Conservation (phyloP, 352 stramenopile species). For the Phytophthora litchii region DNA sequence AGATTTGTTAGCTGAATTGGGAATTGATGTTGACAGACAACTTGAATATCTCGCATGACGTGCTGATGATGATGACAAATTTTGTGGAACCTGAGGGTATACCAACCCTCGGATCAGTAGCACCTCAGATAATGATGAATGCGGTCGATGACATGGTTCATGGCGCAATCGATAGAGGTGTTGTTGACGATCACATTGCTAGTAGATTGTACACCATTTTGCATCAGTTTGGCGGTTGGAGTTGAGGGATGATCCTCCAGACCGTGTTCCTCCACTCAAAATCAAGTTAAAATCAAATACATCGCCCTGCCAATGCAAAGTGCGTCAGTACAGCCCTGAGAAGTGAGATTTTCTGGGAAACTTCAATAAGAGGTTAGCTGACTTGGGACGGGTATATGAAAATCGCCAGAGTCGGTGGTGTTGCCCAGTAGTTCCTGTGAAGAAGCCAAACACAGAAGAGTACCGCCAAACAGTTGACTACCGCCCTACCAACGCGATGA, state of each 20-base stretch:
- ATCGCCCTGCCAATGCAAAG: no score
- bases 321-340: no score
- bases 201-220: not conserved
- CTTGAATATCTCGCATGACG: constrained; percentile 1
- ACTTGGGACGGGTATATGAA: no score
- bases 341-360: no score
- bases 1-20: not conserved
- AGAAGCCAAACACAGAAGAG: no score
- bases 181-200: constrained; percentile 8
- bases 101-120: not conserved
- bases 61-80: constrained; percentile 1
- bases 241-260: constrained; percentile 1
- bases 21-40: constrained; percentile 6
- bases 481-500: not conserved
- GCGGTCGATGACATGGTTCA: constrained; percentile 4
- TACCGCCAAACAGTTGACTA: no score
- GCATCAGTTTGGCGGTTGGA: constrained; percentile 6
- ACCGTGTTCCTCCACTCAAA: no score
- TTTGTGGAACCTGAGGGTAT: constrained; percentile 1
- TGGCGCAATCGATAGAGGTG: constrained; percentile 7
- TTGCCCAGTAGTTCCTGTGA: no score
- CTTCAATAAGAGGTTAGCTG: no score
- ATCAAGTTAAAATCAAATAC: no score
- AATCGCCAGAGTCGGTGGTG: no score
- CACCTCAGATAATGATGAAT: not conserved